Evolutionary conservation across 441 rosid genomes (phyloP).

Genomic region (Dalechampia spathulata): DNA sequence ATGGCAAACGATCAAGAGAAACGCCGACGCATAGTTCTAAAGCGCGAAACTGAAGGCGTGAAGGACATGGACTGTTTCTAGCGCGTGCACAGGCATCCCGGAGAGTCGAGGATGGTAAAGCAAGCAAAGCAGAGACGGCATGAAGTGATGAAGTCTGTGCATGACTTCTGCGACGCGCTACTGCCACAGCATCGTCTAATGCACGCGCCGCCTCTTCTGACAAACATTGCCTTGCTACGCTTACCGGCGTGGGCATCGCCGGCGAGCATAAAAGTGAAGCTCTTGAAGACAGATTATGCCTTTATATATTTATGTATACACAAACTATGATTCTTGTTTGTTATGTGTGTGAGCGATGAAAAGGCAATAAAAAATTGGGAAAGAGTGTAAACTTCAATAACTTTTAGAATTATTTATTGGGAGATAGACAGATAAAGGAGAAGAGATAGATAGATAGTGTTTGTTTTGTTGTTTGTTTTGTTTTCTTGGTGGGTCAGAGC

Average conservation of each 20-base stretch:
- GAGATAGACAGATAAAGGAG: constrained; percentile 1
- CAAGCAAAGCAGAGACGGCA: constrained; percentile 64
- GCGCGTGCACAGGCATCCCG: constrained; percentile 78
- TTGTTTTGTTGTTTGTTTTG: constrained; percentile 8
- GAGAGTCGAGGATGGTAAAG: constrained; percentile 57
- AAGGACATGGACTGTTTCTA: constrained; percentile 35
- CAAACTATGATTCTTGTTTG: too few relatives aligned
- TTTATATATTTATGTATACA: neutral
- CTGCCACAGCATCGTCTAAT: constrained; percentile 66
- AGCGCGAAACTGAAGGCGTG: constrained; percentile 67
- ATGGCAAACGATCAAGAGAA: constrained; percentile 65
- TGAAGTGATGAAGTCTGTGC: constrained; percentile 84
- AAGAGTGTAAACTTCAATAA: constrained; percentile 16
- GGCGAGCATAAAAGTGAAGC: constrained; percentile 20
- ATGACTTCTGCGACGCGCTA: constrained; percentile 74
- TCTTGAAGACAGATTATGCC: too few relatives aligned
- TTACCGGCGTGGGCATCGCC: constrained; percentile 86
- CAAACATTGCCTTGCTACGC: constrained; percentile 61
- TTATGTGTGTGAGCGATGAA: neutral
- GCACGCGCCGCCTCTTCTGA: constrained; percentile 76
- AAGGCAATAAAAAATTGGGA: neutral
- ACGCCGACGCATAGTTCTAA: constrained; percentile 80
- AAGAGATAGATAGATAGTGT: constrained; percentile 4
- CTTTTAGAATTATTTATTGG: constrained; percentile 24
- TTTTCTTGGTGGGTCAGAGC: constrained; percentile 4